phyloP scores from a whole-genome alignment of 768 basidiomycete species.

The Pleurotus cornucopiae region DNA sequence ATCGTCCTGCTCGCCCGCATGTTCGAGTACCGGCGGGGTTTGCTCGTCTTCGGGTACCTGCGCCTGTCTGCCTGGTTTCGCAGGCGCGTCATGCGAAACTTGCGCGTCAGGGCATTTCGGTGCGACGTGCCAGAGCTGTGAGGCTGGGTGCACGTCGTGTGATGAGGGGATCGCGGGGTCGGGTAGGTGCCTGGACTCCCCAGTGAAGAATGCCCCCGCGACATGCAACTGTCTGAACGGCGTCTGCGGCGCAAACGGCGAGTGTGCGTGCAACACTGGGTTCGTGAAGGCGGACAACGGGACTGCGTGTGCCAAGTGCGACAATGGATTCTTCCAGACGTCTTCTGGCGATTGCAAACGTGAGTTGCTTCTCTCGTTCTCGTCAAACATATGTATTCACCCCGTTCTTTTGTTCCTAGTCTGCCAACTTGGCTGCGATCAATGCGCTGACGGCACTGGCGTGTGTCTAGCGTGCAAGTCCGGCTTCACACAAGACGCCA shows the following conservation, averaged over 20 bases:
- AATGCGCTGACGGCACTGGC: conserved; percentile 62
- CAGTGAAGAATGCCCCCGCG: conserved; percentile 43
- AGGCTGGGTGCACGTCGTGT: conserved; percentile 59
- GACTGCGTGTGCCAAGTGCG: conserved; percentile 63
- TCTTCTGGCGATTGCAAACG: conserved; percentile 58
- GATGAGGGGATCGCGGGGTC: conserved; percentile 75
- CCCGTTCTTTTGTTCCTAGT: conserved; percentile 25
- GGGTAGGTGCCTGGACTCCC: conserved; percentile 58
- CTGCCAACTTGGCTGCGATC: conserved; percentile 60
- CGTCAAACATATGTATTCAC: too few species aligned
- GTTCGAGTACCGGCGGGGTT: conserved; percentile 55
- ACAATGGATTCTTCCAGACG: conserved; percentile 58
- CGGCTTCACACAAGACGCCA: conserved; percentile 61
- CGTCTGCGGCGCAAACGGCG: conserved; percentile 59
- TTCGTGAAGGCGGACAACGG: conserved; percentile 60
- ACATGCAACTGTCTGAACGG: conserved; percentile 81
- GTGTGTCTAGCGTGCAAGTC: conserved; percentile 66
- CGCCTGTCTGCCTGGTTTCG: conserved; percentile 65
- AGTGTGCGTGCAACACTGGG: conserved; percentile 59
- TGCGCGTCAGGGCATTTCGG: conserved; percentile 73
- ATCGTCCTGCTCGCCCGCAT: conserved; percentile 60
- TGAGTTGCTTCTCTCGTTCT: conserved; percentile 20
- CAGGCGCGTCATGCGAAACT: conserved; percentile 70
- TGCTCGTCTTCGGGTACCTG: conserved; percentile 69
- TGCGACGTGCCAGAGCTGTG: conserved; percentile 61